phyloP scores from a whole-genome alignment of 164 flowering plant genomes.

The Chimonanthus praecox region DNA sequence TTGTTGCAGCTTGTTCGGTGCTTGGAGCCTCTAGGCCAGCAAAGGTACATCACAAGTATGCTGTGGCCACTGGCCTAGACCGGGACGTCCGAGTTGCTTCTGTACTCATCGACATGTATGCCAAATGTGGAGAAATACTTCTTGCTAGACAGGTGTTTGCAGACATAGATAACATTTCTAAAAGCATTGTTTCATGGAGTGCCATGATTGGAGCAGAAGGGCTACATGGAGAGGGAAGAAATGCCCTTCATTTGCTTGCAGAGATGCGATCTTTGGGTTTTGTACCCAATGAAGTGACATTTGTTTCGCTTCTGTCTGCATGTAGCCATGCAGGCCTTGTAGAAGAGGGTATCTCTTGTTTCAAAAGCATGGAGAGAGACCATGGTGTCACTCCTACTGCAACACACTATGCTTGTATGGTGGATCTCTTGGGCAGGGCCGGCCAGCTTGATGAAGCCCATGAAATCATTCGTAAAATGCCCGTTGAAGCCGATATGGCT shows the following conservation, averaged over 20 bases:
- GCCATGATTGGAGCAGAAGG: conserved; percentile 32
- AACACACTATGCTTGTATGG: conserved; percentile 25
- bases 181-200: conserved; percentile 25
- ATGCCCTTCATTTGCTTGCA: conserved; percentile 17
- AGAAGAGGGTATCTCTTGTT: conserved; percentile 21
- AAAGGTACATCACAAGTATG: conserved; percentile 20
- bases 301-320: conserved; percentile 22
- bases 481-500: conserved; percentile 19
- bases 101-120: conserved; percentile 76
- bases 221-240: conserved; percentile 24
- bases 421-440: conserved; percentile 27
- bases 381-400: conserved; percentile 20
- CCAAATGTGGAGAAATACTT: conserved; percentile 53
- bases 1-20: conserved; percentile 23
- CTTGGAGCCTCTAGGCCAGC: conserved; percentile 21
- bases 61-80: conserved; percentile 12
- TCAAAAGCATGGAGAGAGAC: conserved; percentile 16
- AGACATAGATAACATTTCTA: conserved; percentile 3
- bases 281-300: conserved; percentile 23
- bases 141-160: conserved; percentile 17
- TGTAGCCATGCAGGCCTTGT: conserved; percentile 32
- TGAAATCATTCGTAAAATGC: conserved; percentile 17
- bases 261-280: conserved; percentile 15
- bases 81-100: conserved; percentile 21
- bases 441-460: conserved; percentile 23